Evolutionary conservation across 371 early-diverging fungal species (phyloP).

Genomic region (Mortierella sp.): DNA sequence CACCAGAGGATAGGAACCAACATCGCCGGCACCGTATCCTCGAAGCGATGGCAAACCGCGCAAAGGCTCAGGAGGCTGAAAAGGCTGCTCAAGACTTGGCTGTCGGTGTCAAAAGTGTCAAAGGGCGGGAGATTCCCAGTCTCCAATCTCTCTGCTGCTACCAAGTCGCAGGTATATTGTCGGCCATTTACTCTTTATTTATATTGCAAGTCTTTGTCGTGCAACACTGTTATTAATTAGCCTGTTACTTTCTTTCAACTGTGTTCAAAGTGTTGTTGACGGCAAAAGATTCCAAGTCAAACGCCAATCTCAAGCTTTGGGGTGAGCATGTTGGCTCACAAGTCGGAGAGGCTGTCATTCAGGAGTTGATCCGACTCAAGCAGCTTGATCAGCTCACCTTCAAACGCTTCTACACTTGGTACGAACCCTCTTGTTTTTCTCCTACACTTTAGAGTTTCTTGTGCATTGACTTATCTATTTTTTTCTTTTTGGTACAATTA

Average conservation of each 20-base stretch:
- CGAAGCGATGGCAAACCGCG: slow-evolving; percentile 38
- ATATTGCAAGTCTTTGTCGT: neutral
- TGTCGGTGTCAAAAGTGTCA: slow-evolving; percentile 10
- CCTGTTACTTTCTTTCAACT: neutral
- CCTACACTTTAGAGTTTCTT: neutral
- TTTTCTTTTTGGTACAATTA: neutral
- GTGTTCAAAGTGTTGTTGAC: slow-evolving; percentile 31
- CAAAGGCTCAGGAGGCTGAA: neutral
- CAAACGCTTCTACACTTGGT: slow-evolving; percentile 40
- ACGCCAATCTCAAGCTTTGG: slow-evolving; percentile 27
- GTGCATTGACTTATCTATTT: neutral
- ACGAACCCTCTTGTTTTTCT: neutral
- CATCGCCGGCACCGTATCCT: slow-evolving; percentile 43
- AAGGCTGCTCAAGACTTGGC: neutral
- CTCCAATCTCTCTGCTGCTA: slow-evolving; percentile 40
- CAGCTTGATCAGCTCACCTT: slow-evolving; percentile 48
- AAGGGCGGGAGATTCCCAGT: slow-evolving; percentile 27
- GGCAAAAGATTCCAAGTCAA: slow-evolving; percentile 24
- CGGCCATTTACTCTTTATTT: neutral
- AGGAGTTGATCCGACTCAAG: slow-evolving; percentile 42
- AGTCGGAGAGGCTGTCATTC: slow-evolving; percentile 39
- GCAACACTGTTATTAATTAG: neutral
- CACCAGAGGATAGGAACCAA: slow-evolving; percentile 16
- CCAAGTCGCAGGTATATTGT: slow-evolving; percentile 43
- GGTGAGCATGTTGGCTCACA: slow-evolving; percentile 43